Percentiles rank a stretch among this genome's conserved stretches.
These are phyloP conservation scores for Fusarium sp. DNA, from an alignment of 2,329 filamentous ascomycete species.

Conservation along the genomic window DNA sequence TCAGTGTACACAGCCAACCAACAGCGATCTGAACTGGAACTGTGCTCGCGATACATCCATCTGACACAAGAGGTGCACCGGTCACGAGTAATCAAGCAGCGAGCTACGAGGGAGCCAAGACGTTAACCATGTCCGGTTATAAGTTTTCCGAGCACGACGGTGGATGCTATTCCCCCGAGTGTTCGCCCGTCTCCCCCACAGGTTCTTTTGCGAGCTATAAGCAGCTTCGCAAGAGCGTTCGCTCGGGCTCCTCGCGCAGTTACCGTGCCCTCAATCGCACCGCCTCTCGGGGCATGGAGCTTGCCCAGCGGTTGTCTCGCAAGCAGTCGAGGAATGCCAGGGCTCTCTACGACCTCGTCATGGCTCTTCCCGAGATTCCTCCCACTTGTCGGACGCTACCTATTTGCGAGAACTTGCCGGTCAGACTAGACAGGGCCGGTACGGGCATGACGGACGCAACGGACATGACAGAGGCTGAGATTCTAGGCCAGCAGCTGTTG, in stretches of 20 bases:
- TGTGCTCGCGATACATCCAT: not conserved
- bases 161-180: not conserved
- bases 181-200: not conserved
- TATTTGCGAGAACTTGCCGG: not conserved
- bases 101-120: not conserved
- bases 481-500: not conserved
- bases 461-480: not conserved
- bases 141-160: not conserved
- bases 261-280: not conserved
- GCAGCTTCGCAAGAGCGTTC: not conserved
- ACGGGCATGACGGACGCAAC: not conserved
- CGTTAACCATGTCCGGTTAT: not conserved
- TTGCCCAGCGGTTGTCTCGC: not conserved
- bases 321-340: not conserved
- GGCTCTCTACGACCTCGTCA: not conserved
- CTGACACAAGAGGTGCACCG: not conserved
- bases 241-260: not conserved
- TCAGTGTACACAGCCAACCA: not conserved
- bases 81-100: not conserved
- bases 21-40: not conserved
- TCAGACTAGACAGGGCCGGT: not conserved
- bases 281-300: not conserved
- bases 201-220: not conserved
- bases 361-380: not conserved
- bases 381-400: not conserved